Conservation (phyloP, 768 basidiomycete species). For the Suillus tomentosus region DNA sequence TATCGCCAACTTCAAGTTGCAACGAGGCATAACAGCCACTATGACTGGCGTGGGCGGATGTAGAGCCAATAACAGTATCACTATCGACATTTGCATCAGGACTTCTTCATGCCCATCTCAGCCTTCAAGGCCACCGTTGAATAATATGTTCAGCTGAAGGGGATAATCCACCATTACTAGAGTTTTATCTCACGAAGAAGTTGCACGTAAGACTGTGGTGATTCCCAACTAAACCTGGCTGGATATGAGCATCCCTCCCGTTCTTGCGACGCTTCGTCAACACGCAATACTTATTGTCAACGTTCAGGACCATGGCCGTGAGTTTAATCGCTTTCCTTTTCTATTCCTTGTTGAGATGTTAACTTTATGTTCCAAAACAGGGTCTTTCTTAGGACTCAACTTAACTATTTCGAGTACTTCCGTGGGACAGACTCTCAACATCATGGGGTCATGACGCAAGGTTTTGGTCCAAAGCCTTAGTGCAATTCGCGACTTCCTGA, state of each 20-base stretch:
- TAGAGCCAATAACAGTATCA: neutral
- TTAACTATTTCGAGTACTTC: neutral
- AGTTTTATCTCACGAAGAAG: constrained; percentile 2
- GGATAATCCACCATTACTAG: neutral
- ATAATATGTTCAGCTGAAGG: neutral
- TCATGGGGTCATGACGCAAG: neutral
- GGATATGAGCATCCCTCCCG: neutral
- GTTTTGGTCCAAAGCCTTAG: constrained; percentile 2
- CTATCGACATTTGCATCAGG: neutral
- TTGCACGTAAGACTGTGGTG: neutral
- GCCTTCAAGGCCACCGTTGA: neutral
- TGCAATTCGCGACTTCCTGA: neutral
- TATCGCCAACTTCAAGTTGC: neutral
- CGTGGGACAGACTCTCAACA: neutral
- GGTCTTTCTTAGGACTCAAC: neutral
- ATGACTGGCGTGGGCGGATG: neutral
- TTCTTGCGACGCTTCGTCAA: neutral
- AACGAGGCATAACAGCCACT: neutral
- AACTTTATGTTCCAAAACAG: neutral
- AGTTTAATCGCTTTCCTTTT: neutral
- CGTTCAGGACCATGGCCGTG: neutral
- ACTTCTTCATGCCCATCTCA: neutral
- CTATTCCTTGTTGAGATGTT: neutral
- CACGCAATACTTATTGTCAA: neutral
- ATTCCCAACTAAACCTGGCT: neutral